Evolutionary conservation across 495 filamentous ascomycete genomes (phyloP).

Genomic region (Aspergillus mulundensis): DNA sequence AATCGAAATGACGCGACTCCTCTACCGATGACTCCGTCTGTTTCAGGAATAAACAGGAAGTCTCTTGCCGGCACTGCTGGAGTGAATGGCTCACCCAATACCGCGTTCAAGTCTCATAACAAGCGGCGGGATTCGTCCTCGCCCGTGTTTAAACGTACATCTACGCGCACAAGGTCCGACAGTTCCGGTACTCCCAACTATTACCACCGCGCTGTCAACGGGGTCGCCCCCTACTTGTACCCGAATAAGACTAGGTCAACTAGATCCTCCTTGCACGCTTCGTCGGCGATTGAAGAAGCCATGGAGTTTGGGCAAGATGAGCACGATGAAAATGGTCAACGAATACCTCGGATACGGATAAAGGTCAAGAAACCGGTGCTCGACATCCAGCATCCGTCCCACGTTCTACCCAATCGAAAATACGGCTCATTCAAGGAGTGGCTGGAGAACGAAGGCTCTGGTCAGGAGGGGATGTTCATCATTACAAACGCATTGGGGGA

Average conservation of each 20-base stretch:
- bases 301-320: slow-evolving; percentile 14
- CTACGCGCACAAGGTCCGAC: slow-evolving; percentile 33
- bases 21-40: slow-evolving; percentile 30
- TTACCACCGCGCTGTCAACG: slow-evolving; percentile 18
- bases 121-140: slow-evolving; percentile 30
- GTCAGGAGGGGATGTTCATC: slow-evolving; percentile 36
- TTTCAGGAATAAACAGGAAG: slow-evolving; percentile 31
- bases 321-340: slow-evolving; percentile 22
- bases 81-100: slow-evolving; percentile 33
- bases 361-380: slow-evolving; percentile 52
- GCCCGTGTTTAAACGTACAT: slow-evolving; percentile 25
- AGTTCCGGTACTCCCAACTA: slow-evolving; percentile 22
- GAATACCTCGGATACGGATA: slow-evolving; percentile 45
- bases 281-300: slow-evolving; percentile 10
- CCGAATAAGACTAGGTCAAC: slow-evolving; percentile 21
- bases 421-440: slow-evolving; percentile 54
- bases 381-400: slow-evolving; percentile 49
- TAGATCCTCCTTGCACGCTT: slow-evolving; percentile 23
- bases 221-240: slow-evolving; percentile 21
- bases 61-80: slow-evolving; percentile 27
- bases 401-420: slow-evolving; percentile 41
- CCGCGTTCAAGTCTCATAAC: slow-evolving; percentile 22
- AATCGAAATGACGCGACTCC: slow-evolving; percentile 31
- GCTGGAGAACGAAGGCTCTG: slow-evolving; percentile 45
- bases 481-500: slow-evolving; percentile 55